phyloP scores from a whole-genome alignment of 345 rosid genomes.

The Gossypioides kirkii region DNA sequence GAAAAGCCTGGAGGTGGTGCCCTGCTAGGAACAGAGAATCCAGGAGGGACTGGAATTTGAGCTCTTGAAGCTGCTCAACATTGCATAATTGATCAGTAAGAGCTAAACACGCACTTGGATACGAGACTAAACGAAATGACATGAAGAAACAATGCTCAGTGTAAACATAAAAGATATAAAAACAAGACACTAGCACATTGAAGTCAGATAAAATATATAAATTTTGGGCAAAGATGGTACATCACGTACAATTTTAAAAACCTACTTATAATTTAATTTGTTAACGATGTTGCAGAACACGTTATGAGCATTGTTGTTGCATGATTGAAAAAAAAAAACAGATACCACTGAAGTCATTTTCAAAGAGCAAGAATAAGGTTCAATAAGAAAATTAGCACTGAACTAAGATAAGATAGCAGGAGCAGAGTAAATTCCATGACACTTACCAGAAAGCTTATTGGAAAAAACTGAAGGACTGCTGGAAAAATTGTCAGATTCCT shows the following conservation, averaged over 20 bases:
- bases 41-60: conserved; percentile 82
- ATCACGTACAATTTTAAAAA: not conserved
- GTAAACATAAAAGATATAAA: not conserved
- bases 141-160: not conserved
- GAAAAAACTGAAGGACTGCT: conserved; percentile 35
- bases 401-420: not conserved
- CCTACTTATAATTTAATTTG: not conserved
- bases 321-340: not conserved
- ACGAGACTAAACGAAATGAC: not conserved
- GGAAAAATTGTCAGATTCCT: conserved; percentile 38
- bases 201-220: not conserved
- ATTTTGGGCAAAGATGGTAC: not conserved
- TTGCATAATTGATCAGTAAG: not conserved
- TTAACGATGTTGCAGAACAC: not conserved
- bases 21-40: conserved; percentile 72
- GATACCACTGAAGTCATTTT: not conserved
- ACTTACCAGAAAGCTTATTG: conserved; percentile 60
- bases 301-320: not conserved
- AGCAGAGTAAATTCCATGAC: not conserved
- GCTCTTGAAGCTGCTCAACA: conserved; percentile 45
- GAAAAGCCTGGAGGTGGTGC: conserved; percentile 95
- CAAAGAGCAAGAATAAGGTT: not conserved
- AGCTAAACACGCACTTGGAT: not conserved
- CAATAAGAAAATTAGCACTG: not conserved
- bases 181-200: not conserved